Conservation (phyloP, 2,329 filamentous ascomycete species). For the Keithomyces neogunnii region DNA sequence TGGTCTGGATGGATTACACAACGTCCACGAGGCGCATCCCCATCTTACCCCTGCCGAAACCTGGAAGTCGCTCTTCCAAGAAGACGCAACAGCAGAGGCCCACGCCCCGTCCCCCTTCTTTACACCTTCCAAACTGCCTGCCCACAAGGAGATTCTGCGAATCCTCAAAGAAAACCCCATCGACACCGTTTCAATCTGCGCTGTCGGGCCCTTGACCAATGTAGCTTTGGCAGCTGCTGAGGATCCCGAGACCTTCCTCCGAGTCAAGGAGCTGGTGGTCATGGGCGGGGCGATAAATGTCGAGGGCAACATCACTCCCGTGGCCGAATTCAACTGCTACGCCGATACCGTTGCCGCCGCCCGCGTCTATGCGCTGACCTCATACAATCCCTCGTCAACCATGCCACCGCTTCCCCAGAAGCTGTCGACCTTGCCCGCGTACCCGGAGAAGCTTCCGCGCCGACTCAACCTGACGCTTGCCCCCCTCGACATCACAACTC, state of each 20-base stretch:
- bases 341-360: constrained; percentile 76
- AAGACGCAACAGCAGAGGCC: constrained; percentile 26
- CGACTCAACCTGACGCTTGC: constrained; percentile 61
- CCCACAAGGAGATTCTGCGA: constrained; percentile 84
- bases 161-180: constrained; percentile 73
- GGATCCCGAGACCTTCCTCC: constrained; percentile 82
- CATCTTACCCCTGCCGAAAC: constrained; percentile 66
- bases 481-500: constrained; percentile 68
- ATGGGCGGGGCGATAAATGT: constrained; percentile 85
- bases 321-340: constrained; percentile 92
- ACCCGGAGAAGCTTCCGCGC: constrained; percentile 55
- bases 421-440: constrained; percentile 45
- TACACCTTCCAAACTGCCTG: constrained; percentile 61
- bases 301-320: constrained; percentile 75
- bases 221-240: constrained; percentile 79
- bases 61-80: constrained; percentile 59
- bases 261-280: constrained; percentile 82
- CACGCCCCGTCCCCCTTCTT: constrained; percentile 54
- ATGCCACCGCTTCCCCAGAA: constrained; percentile 60
- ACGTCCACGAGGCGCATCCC: constrained; percentile 65
- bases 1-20: constrained; percentile 67
- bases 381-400: constrained; percentile 63
- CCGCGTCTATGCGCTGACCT: constrained; percentile 69
- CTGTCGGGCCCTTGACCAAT: constrained; percentile 89
- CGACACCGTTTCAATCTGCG: constrained; percentile 82